A percentile compares a stretch with the other conserved stretches of the same genome.
These are phyloP conservation scores for Balansia obtecta DNA, from an alignment of 2,329 filamentous ascomycete genomes.

Conservation along the genomic window DNA sequence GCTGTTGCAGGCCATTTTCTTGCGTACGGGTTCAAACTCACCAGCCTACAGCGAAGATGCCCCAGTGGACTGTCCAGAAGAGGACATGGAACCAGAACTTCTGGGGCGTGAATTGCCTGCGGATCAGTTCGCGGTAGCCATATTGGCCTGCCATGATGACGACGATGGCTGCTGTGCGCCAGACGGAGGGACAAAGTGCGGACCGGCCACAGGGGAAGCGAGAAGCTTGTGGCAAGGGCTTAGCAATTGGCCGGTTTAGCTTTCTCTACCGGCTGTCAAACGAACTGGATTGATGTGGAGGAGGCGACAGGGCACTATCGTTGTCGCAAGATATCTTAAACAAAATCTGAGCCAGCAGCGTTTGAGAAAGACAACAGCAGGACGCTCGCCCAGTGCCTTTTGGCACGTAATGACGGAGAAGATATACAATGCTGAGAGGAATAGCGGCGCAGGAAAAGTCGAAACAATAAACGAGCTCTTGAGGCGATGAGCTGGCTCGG, in stretches of 20 bases:
- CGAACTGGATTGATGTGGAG: not conserved
- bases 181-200: constrained; percentile 26
- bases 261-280: not conserved
- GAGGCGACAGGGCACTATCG: not conserved
- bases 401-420: constrained; percentile 10
- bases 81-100: constrained; percentile 72
- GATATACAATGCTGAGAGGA: constrained; percentile 8
- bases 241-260: not conserved
- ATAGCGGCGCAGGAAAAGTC: not conserved
- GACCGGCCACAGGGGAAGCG: constrained; percentile 37
- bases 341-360: constrained; percentile 51
- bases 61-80: constrained; percentile 70
- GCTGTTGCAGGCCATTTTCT: not conserved
- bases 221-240: not conserved
- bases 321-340: constrained; percentile 1
- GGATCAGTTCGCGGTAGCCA: constrained; percentile 31
- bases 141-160: constrained; percentile 25
- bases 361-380: constrained; percentile 9
- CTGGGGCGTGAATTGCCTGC: constrained; percentile 53
- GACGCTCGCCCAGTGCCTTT: constrained; percentile 2
- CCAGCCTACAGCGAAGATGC: constrained; percentile 78
- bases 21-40: constrained; percentile 29
- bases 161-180: not conserved
- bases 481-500: not conserved
- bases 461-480: not conserved